Conservation (phyloP, 495 filamentous ascomycete genomes). For the Bacidia rubella region DNA sequence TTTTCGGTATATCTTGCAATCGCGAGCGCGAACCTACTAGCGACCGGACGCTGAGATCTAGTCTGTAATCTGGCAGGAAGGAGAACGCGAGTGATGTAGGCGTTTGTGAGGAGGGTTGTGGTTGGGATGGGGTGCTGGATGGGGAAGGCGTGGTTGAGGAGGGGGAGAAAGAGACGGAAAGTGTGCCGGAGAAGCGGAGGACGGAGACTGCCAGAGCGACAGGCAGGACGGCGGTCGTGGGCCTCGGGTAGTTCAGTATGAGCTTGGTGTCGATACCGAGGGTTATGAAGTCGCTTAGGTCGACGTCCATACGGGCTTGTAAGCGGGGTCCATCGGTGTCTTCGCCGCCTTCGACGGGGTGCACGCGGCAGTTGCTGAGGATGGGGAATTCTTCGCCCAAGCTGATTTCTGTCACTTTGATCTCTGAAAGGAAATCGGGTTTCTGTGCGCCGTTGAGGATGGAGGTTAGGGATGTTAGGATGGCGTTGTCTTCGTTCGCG, state of each 20-base stretch:
- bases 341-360: conserved; percentile 54
- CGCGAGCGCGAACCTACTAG: conserved; percentile 83
- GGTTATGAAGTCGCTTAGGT: conserved; percentile 80
- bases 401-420: conserved; percentile 81
- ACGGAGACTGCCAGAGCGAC: conserved; percentile 85
- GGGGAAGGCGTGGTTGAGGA: conserved; percentile 26
- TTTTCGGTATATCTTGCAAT: conserved; percentile 92
- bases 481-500: conserved; percentile 72
- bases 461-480: conserved; percentile 82
- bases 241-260: conserved; percentile 84
- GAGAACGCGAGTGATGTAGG: conserved; percentile 85
- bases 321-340: conserved; percentile 51
- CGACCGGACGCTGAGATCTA: conserved; percentile 82
- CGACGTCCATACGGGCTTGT: conserved; percentile 95
- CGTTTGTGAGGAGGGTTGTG: conserved; percentile 22
- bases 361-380: conserved; percentile 94
- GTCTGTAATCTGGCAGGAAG: conserved; percentile 88
- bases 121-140: conserved; percentile 10
- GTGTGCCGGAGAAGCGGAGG: conserved; percentile 83
- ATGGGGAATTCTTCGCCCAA: conserved; percentile 96
- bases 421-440: conserved; percentile 84
- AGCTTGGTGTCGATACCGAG: conserved; percentile 88
- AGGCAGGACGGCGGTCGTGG: conserved; percentile 76
- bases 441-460: conserved; percentile 74
- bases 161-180: conserved; percentile 85